Evolutionary conservation across 257 asterid genomes (phyloP), one percentile per base, ranked within the genome.

Genomic region (Mitragyna speciosa): DNA sequence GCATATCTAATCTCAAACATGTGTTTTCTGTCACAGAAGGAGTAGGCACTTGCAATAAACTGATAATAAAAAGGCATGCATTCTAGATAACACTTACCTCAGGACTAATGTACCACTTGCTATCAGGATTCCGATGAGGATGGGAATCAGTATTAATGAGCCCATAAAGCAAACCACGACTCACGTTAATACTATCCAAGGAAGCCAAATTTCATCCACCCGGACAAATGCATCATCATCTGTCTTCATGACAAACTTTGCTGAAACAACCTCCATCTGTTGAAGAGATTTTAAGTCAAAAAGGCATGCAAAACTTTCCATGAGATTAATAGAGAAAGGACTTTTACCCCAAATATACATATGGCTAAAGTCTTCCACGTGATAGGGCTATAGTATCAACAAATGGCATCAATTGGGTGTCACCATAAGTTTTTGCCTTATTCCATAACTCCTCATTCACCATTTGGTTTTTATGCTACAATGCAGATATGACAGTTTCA

Each of bases 221-320:
- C 99, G 97, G 82, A 96, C 97, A 82, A 96, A 96, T 81, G 99
- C 97, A 76, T 96, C 99, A 51, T 96, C 99, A 59, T 96, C 99
- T 68, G 98, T 96, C 97, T 96, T 96, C 99, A 96, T 96, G 45
- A 94, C 90, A 86, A 76, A 96, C 83, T 90, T 91, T 4, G 97
- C 93, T 0, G 95, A 89, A 83, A 94, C 91, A 28, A 86, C 93
- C 84, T 96, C 89, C 7, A 92, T 96, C 98, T 96, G 97, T 87
- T 61, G 86, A 90, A 89, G 82, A 87, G 79, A 87, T 82, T 77
- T n/a, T 80, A 36, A 64, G 84, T 79, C 84, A 89, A 80, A 87
- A 82, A 88, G 90, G 81, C 63, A 74, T 76, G 81, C 31, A 36
- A 76, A 70, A 77, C 51, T 64, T 82, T 61, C 49, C 79, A 79